Evolutionary conservation across 1,284 basidiomycete genomes (phyloP), one percentile per base, ranked within the genome.

Genomic region (Golubevia sp.): DNA sequence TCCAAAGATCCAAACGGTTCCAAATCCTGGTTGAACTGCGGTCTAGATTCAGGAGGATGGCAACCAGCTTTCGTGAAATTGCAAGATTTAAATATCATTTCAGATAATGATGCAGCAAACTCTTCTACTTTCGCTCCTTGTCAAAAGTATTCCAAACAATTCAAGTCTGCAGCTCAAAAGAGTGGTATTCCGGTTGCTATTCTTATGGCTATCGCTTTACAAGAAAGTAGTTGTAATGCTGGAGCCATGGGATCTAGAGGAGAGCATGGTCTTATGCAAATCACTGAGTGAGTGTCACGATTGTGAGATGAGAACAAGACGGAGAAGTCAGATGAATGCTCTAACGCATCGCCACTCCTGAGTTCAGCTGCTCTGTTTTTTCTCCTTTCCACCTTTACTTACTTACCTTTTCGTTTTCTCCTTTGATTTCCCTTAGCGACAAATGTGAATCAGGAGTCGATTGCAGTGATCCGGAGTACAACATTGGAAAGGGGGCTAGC

Each of bases 251-350:
- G 74, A 21, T 66, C 64, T 51, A 75, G 76, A 38, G 74, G 74
- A 13, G 74, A 75, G 61, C 63, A 73, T 38, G 74, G 74, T 23
- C 63, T 77, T 23, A 77, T 77, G 74, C 74, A 77, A 64, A 73
- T 77, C 67, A 77, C 74, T 24, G 67, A 60, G 71, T 25, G 66
- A 73, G 59, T 26, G 24, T 34, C 30, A 34, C 30, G 30, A 34
- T 34, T 5, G n/a, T n/a, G n/a, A n/a, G n/a, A n/a, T n/a, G n/a
- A n/a, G n/a, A n/a, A n/a, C n/a, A n/a, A n/a, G n/a, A n/a, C n/a
- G n/a, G n/a, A n/a, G n/a, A n/a, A n/a, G n/a, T n/a, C n/a, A n/a
- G n/a, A n/a, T n/a, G n/a, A n/a, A n/a, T n/a, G n/a, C n/a, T n/a
- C n/a, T n/a, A n/a, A n/a, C n/a, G n/a, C n/a, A n/a, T n/a, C n/a